A percentile compares a stretch with the other conserved stretches of the same genome.
Conservation (phyloP, 345 rosid species). For the Luvunga scandens region DNA sequence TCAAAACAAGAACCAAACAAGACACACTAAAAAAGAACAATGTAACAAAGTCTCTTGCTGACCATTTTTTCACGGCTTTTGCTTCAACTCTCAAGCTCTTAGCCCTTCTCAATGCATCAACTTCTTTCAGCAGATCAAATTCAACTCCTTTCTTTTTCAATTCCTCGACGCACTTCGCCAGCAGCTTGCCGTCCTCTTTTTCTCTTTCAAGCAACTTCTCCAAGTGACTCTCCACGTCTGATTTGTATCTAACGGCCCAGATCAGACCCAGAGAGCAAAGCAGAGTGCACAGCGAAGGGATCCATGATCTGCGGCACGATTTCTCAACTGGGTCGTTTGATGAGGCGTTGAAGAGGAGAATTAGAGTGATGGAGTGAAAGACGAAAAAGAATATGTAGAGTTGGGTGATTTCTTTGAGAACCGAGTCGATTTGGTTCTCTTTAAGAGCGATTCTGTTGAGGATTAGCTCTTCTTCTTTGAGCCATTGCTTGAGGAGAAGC, state of each 20-base stretch:
- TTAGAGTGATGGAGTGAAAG: slow-evolving; percentile 70
- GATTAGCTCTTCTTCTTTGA: slow-evolving; percentile 86
- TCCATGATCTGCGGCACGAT: slow-evolving; percentile 67
- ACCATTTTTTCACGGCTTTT: slow-evolving; percentile 74
- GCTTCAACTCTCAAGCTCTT: slow-evolving; percentile 84
- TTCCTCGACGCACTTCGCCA: slow-evolving; percentile 83
- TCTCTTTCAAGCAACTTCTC: slow-evolving; percentile 83
- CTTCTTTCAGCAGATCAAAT: slow-evolving; percentile 91
- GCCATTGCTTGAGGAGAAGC: slow-evolving; percentile 94
- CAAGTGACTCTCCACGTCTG: slow-evolving; percentile 68
- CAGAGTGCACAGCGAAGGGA: slow-evolving; percentile 73
- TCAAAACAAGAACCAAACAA: slow-evolving; percentile 72
- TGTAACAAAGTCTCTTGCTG: slow-evolving; percentile 70
- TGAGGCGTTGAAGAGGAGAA: slow-evolving; percentile 76
- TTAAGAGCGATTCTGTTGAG: slow-evolving; percentile 67
- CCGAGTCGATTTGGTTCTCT: slow-evolving; percentile 79
- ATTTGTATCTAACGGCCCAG: slow-evolving; percentile 87
- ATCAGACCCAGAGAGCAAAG: slow-evolving; percentile 68
- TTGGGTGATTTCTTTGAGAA: slow-evolving; percentile 69
- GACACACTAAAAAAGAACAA: slow-evolving; percentile 74
- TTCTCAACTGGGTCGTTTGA: slow-evolving; percentile 16
- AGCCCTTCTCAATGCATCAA: slow-evolving; percentile 88
- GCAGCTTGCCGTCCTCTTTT: slow-evolving; percentile 77
- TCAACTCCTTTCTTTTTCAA: slow-evolving; percentile 87
- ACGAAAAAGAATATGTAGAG: slow-evolving; percentile 87